Base-by-base conservation (phyloP, 495 filamentous ascomycete species). In the Daldinia loculata region DNA sequence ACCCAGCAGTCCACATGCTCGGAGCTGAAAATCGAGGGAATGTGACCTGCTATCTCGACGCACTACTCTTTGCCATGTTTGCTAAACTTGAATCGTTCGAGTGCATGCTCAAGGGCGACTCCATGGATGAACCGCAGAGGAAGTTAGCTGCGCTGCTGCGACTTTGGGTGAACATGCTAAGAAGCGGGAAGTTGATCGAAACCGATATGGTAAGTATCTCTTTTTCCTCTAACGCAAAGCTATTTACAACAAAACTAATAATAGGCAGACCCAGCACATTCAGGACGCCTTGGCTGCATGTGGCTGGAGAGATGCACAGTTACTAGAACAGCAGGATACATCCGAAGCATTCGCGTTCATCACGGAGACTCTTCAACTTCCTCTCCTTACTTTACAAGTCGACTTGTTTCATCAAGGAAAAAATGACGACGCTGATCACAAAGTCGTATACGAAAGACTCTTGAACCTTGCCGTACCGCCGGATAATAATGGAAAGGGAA, bases 61-160 rank as follows among this genome's bases (percentile, higher is more conserved):
- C 94, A 1, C 80, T 98, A n/a, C 87, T 99, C 2, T 98, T 97
- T 74, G 92, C 95, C 63, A 97, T 99, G 95, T 99, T 99, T 77
- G 91, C 93, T 9, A 88, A 92, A 60, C 81, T 97, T 27, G 89
- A 90, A 52, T 93, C 92, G 72, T 99, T 97, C 76, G 95, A 99
- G 75, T 91, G 91, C 27, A 96, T 98, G 80, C 80, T 98, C 53
- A 84, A 82, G 66, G 77, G 79, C 30, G 75, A 83, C n/a, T 72
- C 69, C 19, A 89, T 89, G 75, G 90, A 92, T 56, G 89, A 92
- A 69, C 83, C 90, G 17, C 88, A 91, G 72, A 88, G 86, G 62
- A 91, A 87, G 70, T 81, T 99, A 48, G 90, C 89, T 1, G 87
- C 87, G 5, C 72, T 96, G 45, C 78, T 98, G 12, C 86, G 95